Conservation (phyloP, 2,329 filamentous ascomycete genomes). For the Xylaria sp. region DNA sequence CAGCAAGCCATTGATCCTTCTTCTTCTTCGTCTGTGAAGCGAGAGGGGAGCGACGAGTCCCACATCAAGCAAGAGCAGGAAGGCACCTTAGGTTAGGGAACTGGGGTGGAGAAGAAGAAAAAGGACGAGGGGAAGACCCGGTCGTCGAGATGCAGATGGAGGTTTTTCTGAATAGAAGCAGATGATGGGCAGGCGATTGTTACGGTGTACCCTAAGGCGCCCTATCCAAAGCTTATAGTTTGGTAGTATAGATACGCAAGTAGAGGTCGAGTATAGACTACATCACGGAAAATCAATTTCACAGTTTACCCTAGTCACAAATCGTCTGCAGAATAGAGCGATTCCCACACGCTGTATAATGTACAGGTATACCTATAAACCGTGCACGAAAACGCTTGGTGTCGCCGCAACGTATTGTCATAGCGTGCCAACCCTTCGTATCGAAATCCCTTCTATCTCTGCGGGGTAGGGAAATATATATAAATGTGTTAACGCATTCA, state of each 20-base stretch:
- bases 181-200: too few relatives aligned
- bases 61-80: background rate
- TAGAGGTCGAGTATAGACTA: too few relatives aligned
- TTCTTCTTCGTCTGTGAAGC: background rate
- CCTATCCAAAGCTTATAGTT: too few relatives aligned
- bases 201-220: too few relatives aligned
- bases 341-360: too few relatives aligned
- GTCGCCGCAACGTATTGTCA: background rate
- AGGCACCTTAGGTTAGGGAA: background rate
- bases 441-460: background rate
- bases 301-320: too few relatives aligned
- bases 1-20: constrained; percentile 1
- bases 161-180: too few relatives aligned
- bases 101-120: background rate
- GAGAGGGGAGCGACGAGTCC: background rate
- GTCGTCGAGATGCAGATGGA: too few relatives aligned
- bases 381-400: background rate
- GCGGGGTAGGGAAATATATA: background rate
- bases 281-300: too few relatives aligned
- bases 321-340: too few relatives aligned
- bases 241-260: too few relatives aligned
- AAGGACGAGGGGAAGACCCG: too few relatives aligned
- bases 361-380: background rate
- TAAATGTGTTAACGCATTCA: background rate
- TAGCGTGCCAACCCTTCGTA: background rate